phyloP scores from a whole-genome alignment of 179 eudicot genomes.

The Nepenthes alata region DNA sequence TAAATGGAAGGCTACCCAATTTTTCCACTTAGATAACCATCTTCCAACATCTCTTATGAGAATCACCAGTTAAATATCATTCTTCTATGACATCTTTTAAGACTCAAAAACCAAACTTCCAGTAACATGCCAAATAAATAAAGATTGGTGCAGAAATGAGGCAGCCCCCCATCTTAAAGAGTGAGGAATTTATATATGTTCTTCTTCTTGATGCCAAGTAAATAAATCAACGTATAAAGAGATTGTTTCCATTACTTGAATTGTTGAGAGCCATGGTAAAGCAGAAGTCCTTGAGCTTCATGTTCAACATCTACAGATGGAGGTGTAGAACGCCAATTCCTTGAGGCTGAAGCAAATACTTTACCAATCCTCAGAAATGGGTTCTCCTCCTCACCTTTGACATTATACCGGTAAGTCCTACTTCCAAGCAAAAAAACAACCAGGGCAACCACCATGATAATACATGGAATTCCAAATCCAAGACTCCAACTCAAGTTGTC shows the following conservation, averaged over 20 bases:
- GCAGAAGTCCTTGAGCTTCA: slow-evolving; percentile 31
- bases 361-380: slow-evolving; percentile 54
- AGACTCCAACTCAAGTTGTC: slow-evolving; percentile 79
- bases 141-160: background rate
- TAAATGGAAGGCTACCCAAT: too few species aligned
- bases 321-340: slow-evolving; percentile 41
- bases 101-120: background rate
- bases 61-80: too few species aligned
- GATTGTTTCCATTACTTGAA: slow-evolving; percentile 28
- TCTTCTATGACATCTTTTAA: too few species aligned
- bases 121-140: background rate
- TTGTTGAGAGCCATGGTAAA: slow-evolving; percentile 31
- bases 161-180: background rate
- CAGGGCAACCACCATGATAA: slow-evolving; percentile 54
- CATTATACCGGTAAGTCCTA: slow-evolving; percentile 44
- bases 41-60: too few species aligned
- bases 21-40: too few species aligned
- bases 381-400: slow-evolving; percentile 31
- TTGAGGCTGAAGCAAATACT: slow-evolving; percentile 51
- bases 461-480: slow-evolving; percentile 88
- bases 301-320: slow-evolving; percentile 23
- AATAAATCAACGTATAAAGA: background rate
- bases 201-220: too few species aligned
- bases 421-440: slow-evolving; percentile 53
- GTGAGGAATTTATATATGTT: background rate